Percentiles rank a stretch among this genome's conserved stretches.
These are phyloP conservation scores for Lachancea fermentati DNA, from an alignment of 805 yeast genomes.

Conservation along the genomic window DNA sequence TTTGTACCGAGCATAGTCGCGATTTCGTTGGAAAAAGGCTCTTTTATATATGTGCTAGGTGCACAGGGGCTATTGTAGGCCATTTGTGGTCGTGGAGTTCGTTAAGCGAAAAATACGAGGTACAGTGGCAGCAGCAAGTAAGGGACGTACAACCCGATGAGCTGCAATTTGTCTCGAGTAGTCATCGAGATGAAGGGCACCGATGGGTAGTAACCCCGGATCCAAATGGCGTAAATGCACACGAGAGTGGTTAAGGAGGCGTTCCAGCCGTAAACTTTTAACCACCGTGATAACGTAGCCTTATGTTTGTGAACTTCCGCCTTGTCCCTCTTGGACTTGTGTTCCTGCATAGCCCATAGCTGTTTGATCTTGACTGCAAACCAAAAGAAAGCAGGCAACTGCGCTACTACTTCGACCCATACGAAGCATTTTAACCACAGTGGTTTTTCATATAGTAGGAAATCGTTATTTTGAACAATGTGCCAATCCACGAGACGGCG, in stretches of 20 bases:
- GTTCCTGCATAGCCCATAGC: conserved; percentile 8
- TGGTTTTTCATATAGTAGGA: conserved; percentile 54
- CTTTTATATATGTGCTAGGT: too few species aligned
- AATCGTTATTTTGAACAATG: conserved; percentile 60
- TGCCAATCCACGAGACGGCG: conserved; percentile 51
- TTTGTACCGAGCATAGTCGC: too few species aligned
- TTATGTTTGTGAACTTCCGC: conserved; percentile 7
- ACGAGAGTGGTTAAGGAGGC: conserved; percentile 75
- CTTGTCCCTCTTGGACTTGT: conserved; percentile 9
- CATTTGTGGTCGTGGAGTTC: not conserved
- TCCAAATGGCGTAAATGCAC: conserved; percentile 52
- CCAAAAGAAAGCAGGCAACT: conserved; percentile 68
- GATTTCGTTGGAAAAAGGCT: too few species aligned
- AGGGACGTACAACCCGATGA: conserved; percentile 28
- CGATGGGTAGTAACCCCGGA: conserved; percentile 23
- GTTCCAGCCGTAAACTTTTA: conserved; percentile 70
- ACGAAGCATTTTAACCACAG: conserved; percentile 73
- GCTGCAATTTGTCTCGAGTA: conserved; percentile 15
- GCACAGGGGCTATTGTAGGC: too few species aligned
- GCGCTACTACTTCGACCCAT: conserved; percentile 63
- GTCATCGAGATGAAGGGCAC: conserved; percentile 12
- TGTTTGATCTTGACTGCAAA: conserved; percentile 15
- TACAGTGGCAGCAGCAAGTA: conserved; percentile 26
- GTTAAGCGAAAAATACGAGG: not conserved
- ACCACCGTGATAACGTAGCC: conserved; percentile 22